These are phyloP conservation scores for Citropsis articulata DNA, from an alignment of 345 rosid species.

Conservation along the genomic window DNA sequence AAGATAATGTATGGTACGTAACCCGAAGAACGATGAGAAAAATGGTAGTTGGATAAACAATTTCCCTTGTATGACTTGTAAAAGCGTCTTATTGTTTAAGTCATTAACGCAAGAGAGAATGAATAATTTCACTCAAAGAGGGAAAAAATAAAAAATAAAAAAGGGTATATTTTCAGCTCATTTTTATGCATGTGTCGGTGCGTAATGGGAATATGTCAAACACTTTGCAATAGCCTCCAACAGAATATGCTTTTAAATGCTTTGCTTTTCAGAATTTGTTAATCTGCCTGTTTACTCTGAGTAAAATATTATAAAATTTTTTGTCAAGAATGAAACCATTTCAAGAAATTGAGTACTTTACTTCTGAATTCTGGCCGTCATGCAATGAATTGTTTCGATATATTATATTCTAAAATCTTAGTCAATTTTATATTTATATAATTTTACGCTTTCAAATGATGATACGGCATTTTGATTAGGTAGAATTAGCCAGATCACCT, in stretches of 20 bases:
- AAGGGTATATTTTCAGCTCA: too few species aligned
- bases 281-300: neutral
- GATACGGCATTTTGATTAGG: neutral
- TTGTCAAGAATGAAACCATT: neutral
- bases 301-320: neutral
- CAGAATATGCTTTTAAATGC: neutral
- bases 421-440: neutral
- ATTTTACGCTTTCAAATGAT: neutral
- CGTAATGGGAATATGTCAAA: neutral
- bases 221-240: neutral
- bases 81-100: neutral
- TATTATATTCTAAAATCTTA: neutral
- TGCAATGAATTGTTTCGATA: too few species aligned
- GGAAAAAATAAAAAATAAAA: too few species aligned
- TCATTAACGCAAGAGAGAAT: neutral
- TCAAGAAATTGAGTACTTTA: neutral
- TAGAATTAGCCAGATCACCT: neutral
- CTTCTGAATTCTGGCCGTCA: neutral
- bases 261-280: neutral
- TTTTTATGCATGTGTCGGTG: neutral
- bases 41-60: slow-evolving; percentile 3
- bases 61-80: neutral
- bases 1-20: neutral
- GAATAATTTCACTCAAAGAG: too few species aligned
- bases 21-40: neutral